phyloP scores from a whole-genome alignment of 768 basidiomycete species.

The Pulveroboletus sp. region DNA sequence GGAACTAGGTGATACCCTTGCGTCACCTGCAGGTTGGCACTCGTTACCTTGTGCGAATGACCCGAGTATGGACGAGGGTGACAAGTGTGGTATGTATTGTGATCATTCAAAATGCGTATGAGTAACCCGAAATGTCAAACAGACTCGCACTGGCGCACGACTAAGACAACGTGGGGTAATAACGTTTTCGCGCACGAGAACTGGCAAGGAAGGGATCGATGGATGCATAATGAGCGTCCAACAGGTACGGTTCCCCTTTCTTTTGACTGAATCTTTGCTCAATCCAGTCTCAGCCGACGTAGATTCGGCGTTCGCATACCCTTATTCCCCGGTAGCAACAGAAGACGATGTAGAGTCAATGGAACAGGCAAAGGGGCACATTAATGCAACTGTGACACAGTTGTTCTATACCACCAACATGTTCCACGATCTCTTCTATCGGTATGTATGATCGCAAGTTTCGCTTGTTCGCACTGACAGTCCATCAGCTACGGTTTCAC shows the following conservation, averaged over 20 bases:
- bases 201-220: slow-evolving; percentile 69
- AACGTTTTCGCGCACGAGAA: slow-evolving; percentile 96
- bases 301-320: slow-evolving; percentile 55
- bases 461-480: not conserved
- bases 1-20: slow-evolving; percentile 71
- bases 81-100: slow-evolving; percentile 12
- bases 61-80: slow-evolving; percentile 37
- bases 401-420: slow-evolving; percentile 85
- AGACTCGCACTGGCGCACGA: slow-evolving; percentile 51
- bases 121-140: slow-evolving; percentile 15
- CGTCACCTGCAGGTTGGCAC: slow-evolving; percentile 93
- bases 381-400: slow-evolving; percentile 84
- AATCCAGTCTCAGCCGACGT: slow-evolving; percentile 1
- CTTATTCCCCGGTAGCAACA: slow-evolving; percentile 65
- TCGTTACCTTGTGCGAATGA: slow-evolving; percentile 68
- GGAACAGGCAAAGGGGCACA: slow-evolving; percentile 73
- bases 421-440: slow-evolving; percentile 80
- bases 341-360: slow-evolving; percentile 49
- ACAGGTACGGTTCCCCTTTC: slow-evolving; percentile 33
- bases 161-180: slow-evolving; percentile 83
- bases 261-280: not conserved
- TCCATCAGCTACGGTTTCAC: slow-evolving; percentile 79
- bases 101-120: no score
- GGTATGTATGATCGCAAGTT: slow-evolving; percentile 30
- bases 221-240: slow-evolving; percentile 76